phyloP scores from a whole-genome alignment of 1,284 basidiomycete species.

The Coniophora puteana region DNA sequence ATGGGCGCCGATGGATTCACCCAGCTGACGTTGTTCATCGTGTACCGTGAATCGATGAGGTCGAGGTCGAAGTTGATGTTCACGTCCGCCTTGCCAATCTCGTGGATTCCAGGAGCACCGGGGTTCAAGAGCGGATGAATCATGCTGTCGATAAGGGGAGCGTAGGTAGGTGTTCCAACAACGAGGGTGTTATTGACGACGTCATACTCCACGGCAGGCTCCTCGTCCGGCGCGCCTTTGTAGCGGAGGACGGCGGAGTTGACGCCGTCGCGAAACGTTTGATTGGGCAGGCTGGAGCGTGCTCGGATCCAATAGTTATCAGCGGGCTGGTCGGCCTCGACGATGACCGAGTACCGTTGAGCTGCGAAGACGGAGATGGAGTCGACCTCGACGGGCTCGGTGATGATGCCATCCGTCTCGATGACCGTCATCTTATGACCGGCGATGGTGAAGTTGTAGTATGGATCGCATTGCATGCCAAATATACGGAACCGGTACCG shows the following conservation, averaged over 20 bases:
- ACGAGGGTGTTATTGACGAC: conserved; percentile 26
- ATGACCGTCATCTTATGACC: conserved; percentile 34
- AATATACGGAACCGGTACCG: conserved; percentile 30
- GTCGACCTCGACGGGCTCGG: conserved; percentile 34
- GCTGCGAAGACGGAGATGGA: conserved; percentile 32
- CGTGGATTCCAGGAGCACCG: conserved; percentile 31
- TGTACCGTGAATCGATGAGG: conserved; percentile 13
- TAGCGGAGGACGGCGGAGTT: conserved; percentile 52
- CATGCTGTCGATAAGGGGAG: conserved; percentile 30
- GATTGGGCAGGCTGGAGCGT: conserved; percentile 6
- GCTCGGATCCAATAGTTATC: conserved; percentile 40
- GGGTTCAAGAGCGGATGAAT: conserved; percentile 31
- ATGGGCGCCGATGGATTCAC: conserved; percentile 24
- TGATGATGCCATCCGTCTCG: conserved; percentile 40
- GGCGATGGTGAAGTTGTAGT: conserved; percentile 31
- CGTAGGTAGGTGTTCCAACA: conserved; percentile 13
- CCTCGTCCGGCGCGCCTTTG: conserved; percentile 31
- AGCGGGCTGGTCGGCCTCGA: conserved; percentile 21
- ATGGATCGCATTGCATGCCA: conserved; percentile 25
- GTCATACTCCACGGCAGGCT: conserved; percentile 35
- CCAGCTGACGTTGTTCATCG: conserved; percentile 18
- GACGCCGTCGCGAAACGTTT: conserved; percentile 28
- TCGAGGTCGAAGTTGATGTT: conserved; percentile 28
- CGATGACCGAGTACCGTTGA: conserved; percentile 27
- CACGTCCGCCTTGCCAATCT: conserved; percentile 32